phyloP scores from a whole-genome alignment of 306 rosid genomes.

The Rosa persica region DNA sequence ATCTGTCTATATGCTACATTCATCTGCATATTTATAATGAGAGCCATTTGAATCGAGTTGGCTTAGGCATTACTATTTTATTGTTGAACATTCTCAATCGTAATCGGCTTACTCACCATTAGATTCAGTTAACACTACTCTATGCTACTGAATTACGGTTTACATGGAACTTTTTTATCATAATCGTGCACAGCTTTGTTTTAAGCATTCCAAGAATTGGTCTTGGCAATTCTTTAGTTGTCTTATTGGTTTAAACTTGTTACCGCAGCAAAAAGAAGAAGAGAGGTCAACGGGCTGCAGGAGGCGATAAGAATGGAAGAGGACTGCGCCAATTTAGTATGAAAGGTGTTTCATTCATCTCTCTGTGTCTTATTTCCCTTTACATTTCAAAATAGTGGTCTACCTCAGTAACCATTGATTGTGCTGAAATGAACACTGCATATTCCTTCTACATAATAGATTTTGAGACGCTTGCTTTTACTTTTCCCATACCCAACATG shows the following conservation, averaged over 20 bases:
- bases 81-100: neutral
- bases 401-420: neutral
- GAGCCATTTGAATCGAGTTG: neutral
- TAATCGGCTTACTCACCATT: neutral
- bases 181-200: neutral
- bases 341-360: conserved; percentile 64
- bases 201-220: neutral
- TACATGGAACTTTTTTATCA: neutral
- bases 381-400: neutral
- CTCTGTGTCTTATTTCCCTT: conserved; percentile 8
- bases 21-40: no score
- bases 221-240: conserved; percentile 6
- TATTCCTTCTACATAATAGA: neutral
- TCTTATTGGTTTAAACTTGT: conserved; percentile 14
- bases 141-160: neutral
- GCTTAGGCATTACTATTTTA: neutral
- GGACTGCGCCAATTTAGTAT: conserved; percentile 98
- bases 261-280: conserved; percentile 83
- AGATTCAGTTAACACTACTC: neutral
- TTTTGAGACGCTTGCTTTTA: conserved; percentile 5
- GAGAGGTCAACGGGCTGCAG: conserved; percentile 93
- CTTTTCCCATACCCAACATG: neutral
- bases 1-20: neutral
- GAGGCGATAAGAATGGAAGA: conserved; percentile 95
- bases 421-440: conserved; percentile 8